Base-by-base conservation (phyloP, 139 green algal species). In the Coelastrella sp. region DNA sequence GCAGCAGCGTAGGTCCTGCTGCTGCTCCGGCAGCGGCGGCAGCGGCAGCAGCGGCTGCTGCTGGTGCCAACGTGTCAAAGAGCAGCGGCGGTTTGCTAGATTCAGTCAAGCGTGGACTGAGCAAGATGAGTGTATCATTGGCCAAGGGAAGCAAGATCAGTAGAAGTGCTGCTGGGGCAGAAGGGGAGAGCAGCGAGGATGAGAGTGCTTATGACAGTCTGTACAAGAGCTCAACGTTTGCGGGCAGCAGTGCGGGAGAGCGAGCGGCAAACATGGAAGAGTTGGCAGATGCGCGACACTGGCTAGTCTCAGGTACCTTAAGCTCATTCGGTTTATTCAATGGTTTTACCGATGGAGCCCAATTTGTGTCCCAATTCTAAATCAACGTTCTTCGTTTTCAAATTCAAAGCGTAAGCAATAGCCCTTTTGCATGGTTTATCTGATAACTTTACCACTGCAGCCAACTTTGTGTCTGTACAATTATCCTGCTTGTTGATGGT, bases 231-330 rank as follows among this genome's bases (percentile, higher is more conserved):
- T 82, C 76, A 13, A 23, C 19, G 8, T 22, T 23, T 6, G 32
- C 13, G 6, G 19, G 76, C 76, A 82, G 76, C 22, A 19, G 16
- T 20, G 71, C 16, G 58, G 74, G 8, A 57, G 74, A 8, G 19
- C 22, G 7, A 59, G 77, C 8, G 64, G 78, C 54, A 11, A 54
- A 23, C 47, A 57, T 54, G 54, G 80, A 23, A 8, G 59, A 86
- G 59, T 59, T 86, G 20, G 80, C 80, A 60, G 80, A 86, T 86
- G 80, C 80, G 3, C 22, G 80, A 19, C 66, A 65, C 60, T 86
- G 80, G 80, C 59, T 86, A 20, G 58, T 91, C 54, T 87, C 87
- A 79, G 86, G 86, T 90, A 32, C 11, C 7, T 78, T 78, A 16
- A 22, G n/a, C 7, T 78, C 73, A 32, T 78, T 7, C 20, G 17